Evolutionary conservation across 73 alveolate species (phyloP), one percentile per base, ranked within the genome.

Genomic region (Paramecium octaurelia): DNA sequence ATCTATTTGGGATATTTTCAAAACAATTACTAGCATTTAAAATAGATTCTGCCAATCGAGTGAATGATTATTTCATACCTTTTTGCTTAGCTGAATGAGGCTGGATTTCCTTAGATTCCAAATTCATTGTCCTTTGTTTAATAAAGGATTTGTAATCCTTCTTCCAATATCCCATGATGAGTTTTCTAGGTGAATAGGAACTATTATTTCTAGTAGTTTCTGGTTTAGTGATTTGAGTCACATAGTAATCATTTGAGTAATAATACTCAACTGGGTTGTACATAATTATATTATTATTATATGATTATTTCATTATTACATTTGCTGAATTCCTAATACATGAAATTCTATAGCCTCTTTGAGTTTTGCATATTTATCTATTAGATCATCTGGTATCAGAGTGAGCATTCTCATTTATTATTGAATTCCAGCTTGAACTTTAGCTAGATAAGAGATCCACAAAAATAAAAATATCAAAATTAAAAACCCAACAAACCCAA

Each of bases 361-460:
- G 6, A 73, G 46, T 16, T 73, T 73, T 12, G 87, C 7, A 14
- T 73, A 73, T 36, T 73, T 48, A 48, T 48, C 60, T 48, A 48
- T 48, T 12, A 48, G 60, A 48, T 73, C 87, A 21, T 80, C 43
- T 6, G 91, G 91, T 2, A 80, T 80, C 11, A 80, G n/a, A 24
- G 91, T 80, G 2, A 80, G 91, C 91, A 80, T 80, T 80, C 73
- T 43, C 57, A 31, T 40, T 8, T 75, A 44, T 80, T 80, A 44
- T 23, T 48, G 18, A 44, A 80, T 80, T 14, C 34, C 35, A 8
- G 46, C 21, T 48, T 80, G 9, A 18, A 80, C 73, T 1, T 34
- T 24, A 16, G 64, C 75, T 23, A 80, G 43, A 80, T 43, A 80
- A 2, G 91, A 27, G 9, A 80, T 31, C 91, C 91, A 80, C 35